Evolutionary conservation across 495 filamentous ascomycete species (phyloP).

Genomic region (Daldinia childiae): DNA sequence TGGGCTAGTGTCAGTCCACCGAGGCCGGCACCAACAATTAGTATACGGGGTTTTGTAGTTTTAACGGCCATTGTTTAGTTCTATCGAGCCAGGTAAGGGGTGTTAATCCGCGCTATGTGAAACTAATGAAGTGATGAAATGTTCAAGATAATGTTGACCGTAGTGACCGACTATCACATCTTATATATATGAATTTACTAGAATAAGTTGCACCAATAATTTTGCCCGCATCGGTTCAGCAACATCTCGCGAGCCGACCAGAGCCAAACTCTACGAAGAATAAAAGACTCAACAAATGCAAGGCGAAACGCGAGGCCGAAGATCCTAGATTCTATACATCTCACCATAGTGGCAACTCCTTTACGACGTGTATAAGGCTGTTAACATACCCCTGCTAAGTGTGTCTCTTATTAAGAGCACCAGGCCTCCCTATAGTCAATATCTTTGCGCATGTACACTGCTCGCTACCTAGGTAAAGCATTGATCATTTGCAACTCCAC

Average conservation of each 20-base stretch:
- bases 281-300: not conserved
- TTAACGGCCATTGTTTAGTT: slow-evolving; percentile 15
- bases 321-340: not conserved
- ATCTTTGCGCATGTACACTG: not conserved
- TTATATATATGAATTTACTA: not conserved
- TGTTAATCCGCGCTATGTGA: too few species aligned
- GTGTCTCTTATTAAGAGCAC: not conserved
- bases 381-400: not conserved
- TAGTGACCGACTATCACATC: not conserved
- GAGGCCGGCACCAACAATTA: slow-evolving; percentile 50
- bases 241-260: not conserved
- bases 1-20: slow-evolving; percentile 52
- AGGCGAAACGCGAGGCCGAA: not conserved
- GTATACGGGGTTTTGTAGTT: slow-evolving; percentile 34
- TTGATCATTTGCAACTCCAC: not conserved
- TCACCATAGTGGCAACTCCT: not conserved
- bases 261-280: not conserved
- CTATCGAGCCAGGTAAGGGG: not conserved
- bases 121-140: not conserved
- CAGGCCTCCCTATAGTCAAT: not conserved
- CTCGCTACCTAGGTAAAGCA: not conserved
- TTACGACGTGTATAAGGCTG: not conserved
- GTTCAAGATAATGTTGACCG: not conserved
- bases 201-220: not conserved
- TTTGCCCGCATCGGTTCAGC: not conserved